A percentile compares a stretch with the other conserved stretches of the same genome.
phyloP scores from a whole-genome alignment of 306 rosid species.

The Comarum palustre region DNA sequence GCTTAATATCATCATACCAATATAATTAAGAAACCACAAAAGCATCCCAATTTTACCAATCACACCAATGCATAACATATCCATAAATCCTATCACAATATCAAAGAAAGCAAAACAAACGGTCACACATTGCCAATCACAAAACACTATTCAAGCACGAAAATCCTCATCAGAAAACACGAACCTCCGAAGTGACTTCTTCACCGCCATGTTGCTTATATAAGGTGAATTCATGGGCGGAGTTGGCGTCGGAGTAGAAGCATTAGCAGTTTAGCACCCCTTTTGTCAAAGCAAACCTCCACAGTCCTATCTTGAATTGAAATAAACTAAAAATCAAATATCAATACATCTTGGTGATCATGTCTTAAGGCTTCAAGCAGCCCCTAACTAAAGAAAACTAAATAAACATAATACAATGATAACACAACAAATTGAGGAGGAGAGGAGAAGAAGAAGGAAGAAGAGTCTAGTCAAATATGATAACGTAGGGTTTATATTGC shows the following conservation, averaged over 20 bases:
- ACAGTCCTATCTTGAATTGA: too few relatives aligned
- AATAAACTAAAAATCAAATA: too few relatives aligned
- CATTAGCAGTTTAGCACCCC: constrained; percentile 74
- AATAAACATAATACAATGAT: too few relatives aligned
- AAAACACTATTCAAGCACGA: background rate
- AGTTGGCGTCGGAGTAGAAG: constrained; percentile 69
- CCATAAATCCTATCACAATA: background rate
- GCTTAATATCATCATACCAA: background rate
- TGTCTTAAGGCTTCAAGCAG: too few relatives aligned
- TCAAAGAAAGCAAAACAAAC: background rate
- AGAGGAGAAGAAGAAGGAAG: too few relatives aligned
- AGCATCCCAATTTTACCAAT: background rate
- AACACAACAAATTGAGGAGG: too few relatives aligned
- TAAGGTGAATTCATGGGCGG: constrained; percentile 79
- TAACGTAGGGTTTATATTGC: too few relatives aligned
- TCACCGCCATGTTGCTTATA: constrained; percentile 70
- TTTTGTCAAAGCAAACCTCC: constrained; percentile 66
- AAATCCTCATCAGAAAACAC: background rate
- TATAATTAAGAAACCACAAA: background rate
- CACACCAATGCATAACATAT: background rate
- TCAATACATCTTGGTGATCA: too few relatives aligned
- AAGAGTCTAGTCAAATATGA: too few relatives aligned
- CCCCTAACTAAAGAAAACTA: too few relatives aligned
- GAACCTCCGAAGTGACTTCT: constrained; percentile 62
- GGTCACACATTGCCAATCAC: background rate